These are phyloP conservation scores for Metschnikowia peoriensis DNA, from an alignment of 805 yeast species.

Conservation along the genomic window DNA sequence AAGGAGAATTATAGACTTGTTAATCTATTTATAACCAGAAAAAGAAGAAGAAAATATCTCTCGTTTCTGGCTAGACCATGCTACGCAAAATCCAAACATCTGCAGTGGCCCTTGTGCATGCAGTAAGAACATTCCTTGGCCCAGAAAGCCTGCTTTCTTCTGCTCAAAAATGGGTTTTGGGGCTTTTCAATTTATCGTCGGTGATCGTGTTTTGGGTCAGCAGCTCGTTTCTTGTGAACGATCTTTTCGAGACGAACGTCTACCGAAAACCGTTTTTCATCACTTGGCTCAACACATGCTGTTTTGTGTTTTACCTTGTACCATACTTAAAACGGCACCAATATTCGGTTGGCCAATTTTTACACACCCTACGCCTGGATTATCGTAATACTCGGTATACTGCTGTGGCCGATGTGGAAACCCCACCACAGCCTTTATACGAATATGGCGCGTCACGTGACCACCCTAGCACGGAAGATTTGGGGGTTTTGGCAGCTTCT, in stretches of 20 bases:
- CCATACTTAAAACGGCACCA: conserved; percentile 47
- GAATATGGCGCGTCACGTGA: conserved; percentile 16
- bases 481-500: not conserved
- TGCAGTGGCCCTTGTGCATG: conserved; percentile 12
- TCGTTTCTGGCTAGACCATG: conserved; percentile 7
- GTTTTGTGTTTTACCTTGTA: conserved; percentile 74
- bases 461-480: conserved; percentile 6
- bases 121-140: conserved; percentile 12
- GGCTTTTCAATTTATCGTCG: conserved; percentile 65
- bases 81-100: conserved; percentile 15
- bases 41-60: not conserved
- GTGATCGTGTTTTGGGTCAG: conserved; percentile 90
- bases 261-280: conserved; percentile 90
- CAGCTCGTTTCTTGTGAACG: conserved; percentile 82
- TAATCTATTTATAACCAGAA: no score
- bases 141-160: conserved; percentile 24
- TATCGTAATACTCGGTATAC: conserved; percentile 13
- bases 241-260: conserved; percentile 61
- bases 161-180: conserved; percentile 66
- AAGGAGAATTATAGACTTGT: no score
- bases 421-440: conserved; percentile 4
- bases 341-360: conserved; percentile 23
- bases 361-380: conserved; percentile 23
- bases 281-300: conserved; percentile 86
- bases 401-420: conserved; percentile 3